A percentile compares a stretch with the other conserved stretches of the same genome.
Evolutionary conservation across 768 basidiomycete species (phyloP).

Genomic region (Hericium alpestre): DNA sequence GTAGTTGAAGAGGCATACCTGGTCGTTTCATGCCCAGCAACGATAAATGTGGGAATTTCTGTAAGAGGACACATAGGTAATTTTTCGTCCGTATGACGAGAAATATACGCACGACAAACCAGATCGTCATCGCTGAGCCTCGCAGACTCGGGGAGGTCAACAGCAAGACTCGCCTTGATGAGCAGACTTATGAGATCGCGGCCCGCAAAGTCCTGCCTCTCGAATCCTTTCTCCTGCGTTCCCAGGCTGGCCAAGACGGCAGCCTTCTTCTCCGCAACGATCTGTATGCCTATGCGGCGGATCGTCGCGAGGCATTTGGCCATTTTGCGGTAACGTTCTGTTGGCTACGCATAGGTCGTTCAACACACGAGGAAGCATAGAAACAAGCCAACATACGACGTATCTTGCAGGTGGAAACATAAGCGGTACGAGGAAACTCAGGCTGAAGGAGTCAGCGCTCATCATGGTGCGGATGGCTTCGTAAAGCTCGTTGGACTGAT

Average conservation of each 20-base stretch:
- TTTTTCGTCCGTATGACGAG: no score
- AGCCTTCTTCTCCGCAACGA: conserved; percentile 19
- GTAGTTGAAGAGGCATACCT: conserved; percentile 20
- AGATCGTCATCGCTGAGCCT: conserved; percentile 55
- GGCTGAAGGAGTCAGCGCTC: background rate
- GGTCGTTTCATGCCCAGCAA: conserved; percentile 52
- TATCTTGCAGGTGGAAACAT: background rate
- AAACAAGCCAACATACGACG: background rate
- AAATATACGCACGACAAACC: conserved; percentile 32
- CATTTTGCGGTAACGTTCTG: background rate
- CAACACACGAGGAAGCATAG: background rate
- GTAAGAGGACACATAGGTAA: no score
- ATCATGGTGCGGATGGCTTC: conserved; percentile 1
- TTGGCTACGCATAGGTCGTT: background rate
- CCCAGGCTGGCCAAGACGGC: conserved; percentile 21
- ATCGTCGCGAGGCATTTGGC: background rate
- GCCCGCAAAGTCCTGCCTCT: conserved; percentile 24
- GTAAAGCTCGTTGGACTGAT: background rate
- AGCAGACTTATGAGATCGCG: conserved; percentile 54
- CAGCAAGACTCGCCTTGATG: conserved; percentile 54
- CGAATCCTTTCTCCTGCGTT: conserved; percentile 15
- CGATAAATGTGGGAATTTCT: conserved; percentile 55
- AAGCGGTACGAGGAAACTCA: background rate
- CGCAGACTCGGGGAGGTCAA: conserved; percentile 44
- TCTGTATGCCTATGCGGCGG: background rate